Base-by-base conservation (phyloP, 2,329 filamentous ascomycete genomes). In the Colletotrichum filicis region DNA sequence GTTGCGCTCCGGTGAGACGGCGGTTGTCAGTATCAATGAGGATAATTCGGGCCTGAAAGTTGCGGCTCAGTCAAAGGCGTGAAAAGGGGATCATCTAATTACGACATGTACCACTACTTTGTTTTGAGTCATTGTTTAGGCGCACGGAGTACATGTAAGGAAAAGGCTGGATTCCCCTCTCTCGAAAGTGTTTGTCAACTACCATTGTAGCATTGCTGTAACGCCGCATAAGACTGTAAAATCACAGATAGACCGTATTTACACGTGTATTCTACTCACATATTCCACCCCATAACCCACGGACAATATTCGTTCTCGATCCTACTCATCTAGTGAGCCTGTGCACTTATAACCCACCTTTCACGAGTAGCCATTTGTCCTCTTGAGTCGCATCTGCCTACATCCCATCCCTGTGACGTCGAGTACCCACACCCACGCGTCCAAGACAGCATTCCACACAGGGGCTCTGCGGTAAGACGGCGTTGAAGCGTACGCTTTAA, bases 1-100 rank as follows among this genome's bases (percentile, higher is more conserved):
- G 82, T 84, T 98, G 73, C 93, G 92, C 82, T 90, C 87, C 71
- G 95, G 95, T 1, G 92, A 97, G 78, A 89, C 85, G 3, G 96
- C 93, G 5, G 88, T 87, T 71, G 93, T 98, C 14, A 85, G 84
- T 61, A 87, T 98, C 71, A 92, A 90, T 66, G 88, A 90, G 14
- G 90, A 91, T 73, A 88, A 87, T 42, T 84, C 86, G 55, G 89
- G 89, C 0, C 80, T 95, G 66, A 86, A 89, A 52, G 86, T 94
- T 26, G 55, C 76, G 5, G 73, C 71, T 11, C 32, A 68, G 46
- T 8, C 35, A 12, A 60, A 60, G 55, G 57, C 67, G 5, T 22
- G 26, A 19, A n/a, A 63, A 55, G 4, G 14, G 16, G 14, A 16
- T 46, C 11, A 35, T 32, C 35, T 59, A 16, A 26, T 37, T 12